Percentiles rank a stretch among this genome's conserved stretches.
These are phyloP conservation scores for Acer negundo DNA, from an alignment of 345 rosid genomes.

Conservation along the genomic window DNA sequence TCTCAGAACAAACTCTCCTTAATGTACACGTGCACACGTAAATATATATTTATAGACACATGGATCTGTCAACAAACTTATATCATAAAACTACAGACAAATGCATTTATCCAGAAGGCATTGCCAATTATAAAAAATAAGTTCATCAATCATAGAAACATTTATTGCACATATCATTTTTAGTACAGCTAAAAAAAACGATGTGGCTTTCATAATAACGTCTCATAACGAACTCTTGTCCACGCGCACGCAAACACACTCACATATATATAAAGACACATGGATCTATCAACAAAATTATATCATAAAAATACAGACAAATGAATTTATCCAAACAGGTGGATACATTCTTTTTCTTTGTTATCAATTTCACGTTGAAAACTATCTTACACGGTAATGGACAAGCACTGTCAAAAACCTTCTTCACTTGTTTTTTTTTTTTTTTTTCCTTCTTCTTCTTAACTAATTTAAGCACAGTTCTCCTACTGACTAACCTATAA, in stretches of 20 bases:
- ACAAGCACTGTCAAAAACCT: background rate
- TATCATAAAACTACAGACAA: background rate
- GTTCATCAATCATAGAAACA: background rate
- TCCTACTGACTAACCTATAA: background rate
- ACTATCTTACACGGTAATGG: background rate
- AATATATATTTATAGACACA: too few relatives aligned
- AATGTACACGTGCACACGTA: background rate
- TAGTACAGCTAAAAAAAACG: too few relatives aligned
- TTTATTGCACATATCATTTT: background rate
- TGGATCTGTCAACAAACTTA: background rate
- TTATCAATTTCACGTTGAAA: background rate
- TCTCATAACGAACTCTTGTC: background rate
- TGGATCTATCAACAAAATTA: background rate
- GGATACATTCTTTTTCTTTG: background rate
- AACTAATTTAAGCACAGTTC: background rate
- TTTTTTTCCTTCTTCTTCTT: background rate
- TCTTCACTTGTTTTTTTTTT: background rate
- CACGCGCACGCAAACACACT: background rate
- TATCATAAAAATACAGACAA: background rate
- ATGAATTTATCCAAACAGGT: background rate
- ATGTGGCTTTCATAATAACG: background rate
- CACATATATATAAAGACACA: background rate
- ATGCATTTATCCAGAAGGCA: background rate
- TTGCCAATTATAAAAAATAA: background rate
- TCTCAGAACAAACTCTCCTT: background rate